Base-by-base conservation (phyloP, 805 yeast species). In the Ogataea polymorpha region DNA sequence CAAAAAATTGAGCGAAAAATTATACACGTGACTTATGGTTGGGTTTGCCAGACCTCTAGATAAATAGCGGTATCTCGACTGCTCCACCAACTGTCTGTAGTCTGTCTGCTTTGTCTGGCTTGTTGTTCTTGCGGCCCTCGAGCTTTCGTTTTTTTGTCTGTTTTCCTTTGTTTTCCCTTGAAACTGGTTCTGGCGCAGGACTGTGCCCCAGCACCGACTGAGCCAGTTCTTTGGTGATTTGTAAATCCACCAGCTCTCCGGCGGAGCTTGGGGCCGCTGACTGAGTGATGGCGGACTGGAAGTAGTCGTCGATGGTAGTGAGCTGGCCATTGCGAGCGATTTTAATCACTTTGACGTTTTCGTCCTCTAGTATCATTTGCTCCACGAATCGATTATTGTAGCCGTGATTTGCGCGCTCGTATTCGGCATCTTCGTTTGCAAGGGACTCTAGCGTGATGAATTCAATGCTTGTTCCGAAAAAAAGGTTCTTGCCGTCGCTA, bases 61-160 rank as follows among this genome's bases (percentile, higher is more conserved):
- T 56, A 44, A 70, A 71, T 18, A 71, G 54, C 1, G 76, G 76
- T 9, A 71, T 63, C 44, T 71, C 76, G 33, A 70, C 66, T 6
- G 71, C 72, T 9, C 71, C 72, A 10, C 71, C 71, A 27, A 65
- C 69, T 1, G 66, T 62, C 30, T 60, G 59, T n/a, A 61, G 43
- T n/a, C 49, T 53, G 27, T 54, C 53, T 20, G 48, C 46, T 25
- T 51, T 48, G 38, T 39, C 56, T 18, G 42, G 39, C 30, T 37
- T 49, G 21, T 32, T 30, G 4, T 32, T 20, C 16, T 38, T 32
- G 17, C 34, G 36, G 32, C 37, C 40, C 16, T 25, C 41, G 13
- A 31, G 40, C 27, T 46, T 42, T 9, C 34, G 35, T 20, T 11
- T 33, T 27, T 42, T 41, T 18, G 44, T 23, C 20, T 29, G 28